These are phyloP conservation scores for Roridomyces roridus DNA, from an alignment of 768 basidiomycete species.

Conservation along the genomic window DNA sequence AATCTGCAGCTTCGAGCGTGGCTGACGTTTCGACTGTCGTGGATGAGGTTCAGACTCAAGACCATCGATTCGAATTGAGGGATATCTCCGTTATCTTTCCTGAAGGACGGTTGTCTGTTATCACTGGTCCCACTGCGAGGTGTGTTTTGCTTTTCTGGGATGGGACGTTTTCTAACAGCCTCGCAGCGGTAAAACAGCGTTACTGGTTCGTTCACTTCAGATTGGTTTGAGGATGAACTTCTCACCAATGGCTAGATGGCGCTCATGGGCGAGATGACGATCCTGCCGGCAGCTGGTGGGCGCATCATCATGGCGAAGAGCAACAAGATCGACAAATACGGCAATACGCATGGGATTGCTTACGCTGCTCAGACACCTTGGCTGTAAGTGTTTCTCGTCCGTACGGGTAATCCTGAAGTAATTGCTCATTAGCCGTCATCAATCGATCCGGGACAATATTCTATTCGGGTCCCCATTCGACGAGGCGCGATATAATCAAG, in stretches of 20 bases:
- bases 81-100: slow-evolving; percentile 78
- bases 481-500: slow-evolving; percentile 73
- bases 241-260: slow-evolving; percentile 54
- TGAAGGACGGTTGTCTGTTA: slow-evolving; percentile 67
- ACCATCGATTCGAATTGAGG: slow-evolving; percentile 63
- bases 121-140: slow-evolving; percentile 78
- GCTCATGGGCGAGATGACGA: slow-evolving; percentile 74
- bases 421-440: neutral
- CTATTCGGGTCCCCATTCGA: slow-evolving; percentile 77
- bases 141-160: neutral
- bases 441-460: slow-evolving; percentile 79
- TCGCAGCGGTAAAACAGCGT: slow-evolving; percentile 76
- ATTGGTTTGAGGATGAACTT: neutral
- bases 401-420: neutral
- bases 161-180: neutral
- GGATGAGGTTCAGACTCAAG: slow-evolving; percentile 3
- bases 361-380: slow-evolving; percentile 79
- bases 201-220: slow-evolving; percentile 53
- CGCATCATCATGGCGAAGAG: slow-evolving; percentile 72
- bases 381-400: slow-evolving; percentile 60
- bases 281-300: slow-evolving; percentile 43
- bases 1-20: too few species aligned
- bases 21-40: too few species aligned
- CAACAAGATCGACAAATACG: slow-evolving; percentile 61
- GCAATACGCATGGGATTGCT: slow-evolving; percentile 66